A percentile compares a stretch with the other conserved stretches of the same genome.
phyloP scores from a whole-genome alignment of 2,329 filamentous ascomycete species.

The Waltergamsia citrina region DNA sequence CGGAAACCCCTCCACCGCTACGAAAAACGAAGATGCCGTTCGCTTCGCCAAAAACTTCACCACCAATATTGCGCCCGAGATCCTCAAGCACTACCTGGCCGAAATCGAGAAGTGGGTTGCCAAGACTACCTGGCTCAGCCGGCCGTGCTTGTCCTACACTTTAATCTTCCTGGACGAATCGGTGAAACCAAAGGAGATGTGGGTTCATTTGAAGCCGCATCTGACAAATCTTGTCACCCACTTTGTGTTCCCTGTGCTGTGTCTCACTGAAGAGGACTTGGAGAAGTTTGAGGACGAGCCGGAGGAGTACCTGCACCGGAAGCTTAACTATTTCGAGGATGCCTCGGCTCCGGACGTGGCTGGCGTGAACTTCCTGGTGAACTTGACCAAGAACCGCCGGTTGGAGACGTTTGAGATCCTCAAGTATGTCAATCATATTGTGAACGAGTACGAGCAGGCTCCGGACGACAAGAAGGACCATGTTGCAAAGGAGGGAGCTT shows the following conservation, averaged over 20 bases:
- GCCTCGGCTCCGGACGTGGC: constrained; percentile 91
- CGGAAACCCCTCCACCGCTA: constrained; percentile 72
- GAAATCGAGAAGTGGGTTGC: constrained; percentile 98
- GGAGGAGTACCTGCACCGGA: constrained; percentile 92
- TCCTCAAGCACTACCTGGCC: constrained; percentile 85
- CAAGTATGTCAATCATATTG: constrained; percentile 88
- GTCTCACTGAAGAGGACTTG: constrained; percentile 83
- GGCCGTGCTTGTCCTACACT: constrained; percentile 86
- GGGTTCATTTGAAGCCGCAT: constrained; percentile 87
- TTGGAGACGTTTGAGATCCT: constrained; percentile 95
- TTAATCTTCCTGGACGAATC: constrained; percentile 95
- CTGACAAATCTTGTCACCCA: constrained; percentile 89
- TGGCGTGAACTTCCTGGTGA: constrained; percentile 92
- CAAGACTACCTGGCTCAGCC: constrained; percentile 90
- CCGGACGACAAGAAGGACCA: constrained; percentile 87
- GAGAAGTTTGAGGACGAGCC: constrained; percentile 92
- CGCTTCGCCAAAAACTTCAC: constrained; percentile 88
- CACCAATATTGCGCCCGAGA: constrained; percentile 85
- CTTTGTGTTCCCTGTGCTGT: constrained; percentile 90
- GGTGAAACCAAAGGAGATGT: constrained; percentile 94
- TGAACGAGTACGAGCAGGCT: constrained; percentile 82
- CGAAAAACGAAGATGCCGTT: constrained; percentile 65
- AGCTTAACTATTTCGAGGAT: constrained; percentile 96
- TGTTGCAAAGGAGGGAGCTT: constrained; percentile 88
- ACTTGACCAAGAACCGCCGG: constrained; percentile 84